Conservation (phyloP, 306 rosid species). For the Malus orientalis region DNA sequence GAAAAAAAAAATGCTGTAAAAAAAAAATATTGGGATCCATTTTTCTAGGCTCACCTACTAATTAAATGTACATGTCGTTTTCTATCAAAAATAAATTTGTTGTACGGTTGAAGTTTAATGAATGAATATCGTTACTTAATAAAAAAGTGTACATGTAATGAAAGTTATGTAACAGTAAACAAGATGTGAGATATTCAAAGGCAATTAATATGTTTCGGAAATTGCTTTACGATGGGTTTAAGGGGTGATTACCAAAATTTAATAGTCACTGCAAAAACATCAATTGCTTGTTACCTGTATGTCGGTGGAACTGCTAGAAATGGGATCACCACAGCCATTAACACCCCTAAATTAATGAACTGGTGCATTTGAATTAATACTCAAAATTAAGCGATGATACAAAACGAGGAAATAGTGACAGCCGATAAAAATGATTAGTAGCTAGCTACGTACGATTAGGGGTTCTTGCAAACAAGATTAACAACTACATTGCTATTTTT, state of each 20-base stretch:
- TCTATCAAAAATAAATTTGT: no score
- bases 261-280: not conserved
- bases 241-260: not conserved
- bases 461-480: not conserved
- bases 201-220: not conserved
- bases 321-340: not conserved
- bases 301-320: not conserved
- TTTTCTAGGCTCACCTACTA: no score
- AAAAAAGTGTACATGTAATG: no score
- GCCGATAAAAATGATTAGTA: not conserved
- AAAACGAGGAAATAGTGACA: not conserved
- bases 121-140: no score
- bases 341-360: not conserved
- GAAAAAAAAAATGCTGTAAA: no score
- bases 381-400: not conserved
- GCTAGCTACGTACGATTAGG: not conserved
- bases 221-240: not conserved
- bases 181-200: not conserved
- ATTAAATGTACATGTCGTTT: no score
- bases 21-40: no score
- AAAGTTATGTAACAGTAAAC: no score
- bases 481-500: conserved; percentile 14
- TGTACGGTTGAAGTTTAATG: no score
- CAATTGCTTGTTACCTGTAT: not conserved
- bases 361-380: not conserved